phyloP scores from a whole-genome alignment of 1,284 basidiomycete species.

The Cryptococcus sp. region DNA sequence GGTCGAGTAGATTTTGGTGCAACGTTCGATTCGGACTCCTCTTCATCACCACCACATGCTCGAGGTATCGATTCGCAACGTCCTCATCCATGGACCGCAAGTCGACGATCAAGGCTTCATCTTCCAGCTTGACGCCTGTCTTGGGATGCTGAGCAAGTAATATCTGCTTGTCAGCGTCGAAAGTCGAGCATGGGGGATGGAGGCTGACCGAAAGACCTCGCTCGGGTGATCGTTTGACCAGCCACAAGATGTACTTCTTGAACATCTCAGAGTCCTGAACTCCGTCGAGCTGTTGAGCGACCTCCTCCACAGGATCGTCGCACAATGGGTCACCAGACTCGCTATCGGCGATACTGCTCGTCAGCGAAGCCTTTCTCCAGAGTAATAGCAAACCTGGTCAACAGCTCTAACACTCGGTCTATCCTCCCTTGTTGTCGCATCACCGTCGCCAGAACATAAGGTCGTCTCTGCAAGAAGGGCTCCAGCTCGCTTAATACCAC shows the following conservation, averaged over 20 bases:
- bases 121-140: slow-evolving; percentile 54
- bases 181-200: not conserved
- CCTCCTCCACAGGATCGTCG: slow-evolving; percentile 61
- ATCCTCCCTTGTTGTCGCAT: slow-evolving; percentile 58
- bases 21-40: slow-evolving; percentile 50
- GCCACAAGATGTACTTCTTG: slow-evolving; percentile 73
- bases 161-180: slow-evolving; percentile 45
- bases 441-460: slow-evolving; percentile 60
- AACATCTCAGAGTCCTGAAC: slow-evolving; percentile 59
- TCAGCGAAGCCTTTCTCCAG: slow-evolving; percentile 1
- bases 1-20: slow-evolving; percentile 33
- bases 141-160: slow-evolving; percentile 49
- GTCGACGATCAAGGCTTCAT: slow-evolving; percentile 39
- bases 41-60: slow-evolving; percentile 68
- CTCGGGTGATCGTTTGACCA: slow-evolving; percentile 62
- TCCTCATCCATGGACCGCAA: slow-evolving; percentile 42
- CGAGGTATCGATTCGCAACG: slow-evolving; percentile 66
- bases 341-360: slow-evolving; percentile 62
- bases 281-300: slow-evolving; percentile 60
- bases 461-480: slow-evolving; percentile 56
- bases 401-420: slow-evolving; percentile 59
- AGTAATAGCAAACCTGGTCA: slow-evolving; percentile 58
- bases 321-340: slow-evolving; percentile 55
- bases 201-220: slow-evolving; percentile 62
- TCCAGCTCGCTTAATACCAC: slow-evolving; percentile 63